Conservation (phyloP, 2,329 filamentous ascomycete genomes). For the Ophiocordyceps camponoti-saundersi region DNA sequence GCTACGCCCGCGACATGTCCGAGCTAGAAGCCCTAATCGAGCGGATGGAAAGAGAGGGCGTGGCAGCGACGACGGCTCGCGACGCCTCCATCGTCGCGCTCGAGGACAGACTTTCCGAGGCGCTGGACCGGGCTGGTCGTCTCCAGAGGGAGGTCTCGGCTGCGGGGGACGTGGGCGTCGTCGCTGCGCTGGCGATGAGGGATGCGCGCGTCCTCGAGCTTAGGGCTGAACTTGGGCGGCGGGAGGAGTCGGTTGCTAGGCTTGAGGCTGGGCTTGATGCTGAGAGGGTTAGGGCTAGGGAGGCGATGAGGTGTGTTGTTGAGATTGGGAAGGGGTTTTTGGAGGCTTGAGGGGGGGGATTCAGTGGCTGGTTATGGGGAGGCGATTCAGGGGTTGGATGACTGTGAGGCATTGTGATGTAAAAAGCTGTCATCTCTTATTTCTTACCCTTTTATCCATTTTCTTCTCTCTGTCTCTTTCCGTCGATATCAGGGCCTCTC, state of each 20-base stretch:
- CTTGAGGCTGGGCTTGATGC: background rate
- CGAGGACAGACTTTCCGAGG: conserved; percentile 24
- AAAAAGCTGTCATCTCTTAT: no score
- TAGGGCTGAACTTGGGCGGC: background rate
- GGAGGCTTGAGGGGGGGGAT: no score
- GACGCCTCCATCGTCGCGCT: conserved; percentile 15
- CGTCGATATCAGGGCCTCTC: no score
- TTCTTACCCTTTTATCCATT: no score
- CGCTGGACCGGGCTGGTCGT: conserved; percentile 18
- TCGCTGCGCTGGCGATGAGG: conserved; percentile 27
- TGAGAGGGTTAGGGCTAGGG: background rate
- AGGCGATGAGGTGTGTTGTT: background rate
- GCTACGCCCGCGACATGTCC: conserved; percentile 34
- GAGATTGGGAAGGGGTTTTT: background rate
- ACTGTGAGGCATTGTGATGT: no score
- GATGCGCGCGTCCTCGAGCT: conserved; percentile 21
- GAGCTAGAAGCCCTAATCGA: conserved; percentile 35
- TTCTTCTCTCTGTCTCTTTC: no score
- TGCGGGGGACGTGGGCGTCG: conserved; percentile 17
- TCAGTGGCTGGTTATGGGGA: no score
- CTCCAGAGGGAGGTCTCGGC: conserved; percentile 22
- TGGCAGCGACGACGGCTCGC: conserved; percentile 14
- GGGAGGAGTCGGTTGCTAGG: background rate
- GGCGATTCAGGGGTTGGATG: no score
- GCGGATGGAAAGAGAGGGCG: conserved; percentile 24